These are phyloP conservation scores for Elaphomyces granulatus DNA, from an alignment of 495 filamentous ascomycete species.

Conservation along the genomic window DNA sequence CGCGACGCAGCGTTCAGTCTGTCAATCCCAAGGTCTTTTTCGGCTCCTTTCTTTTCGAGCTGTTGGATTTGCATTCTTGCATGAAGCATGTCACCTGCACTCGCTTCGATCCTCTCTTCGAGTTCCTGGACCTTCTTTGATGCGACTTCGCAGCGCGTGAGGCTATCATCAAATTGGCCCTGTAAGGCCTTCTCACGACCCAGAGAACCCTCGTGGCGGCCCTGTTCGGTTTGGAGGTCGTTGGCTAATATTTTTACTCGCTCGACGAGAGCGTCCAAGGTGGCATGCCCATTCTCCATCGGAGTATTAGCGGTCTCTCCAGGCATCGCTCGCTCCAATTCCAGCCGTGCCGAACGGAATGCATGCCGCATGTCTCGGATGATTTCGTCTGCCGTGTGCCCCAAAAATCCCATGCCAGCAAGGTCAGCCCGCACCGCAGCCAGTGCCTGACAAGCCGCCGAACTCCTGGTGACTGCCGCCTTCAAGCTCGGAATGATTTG, in stretches of 20 bases:
- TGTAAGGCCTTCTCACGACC: slow-evolving; percentile 25
- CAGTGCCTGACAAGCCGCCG: slow-evolving; percentile 24
- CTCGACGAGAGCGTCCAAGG: slow-evolving; percentile 21
- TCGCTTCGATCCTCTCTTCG: slow-evolving; percentile 43
- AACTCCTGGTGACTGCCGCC: slow-evolving; percentile 21
- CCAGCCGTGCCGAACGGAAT: slow-evolving; percentile 52
- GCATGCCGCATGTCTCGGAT: slow-evolving; percentile 34
- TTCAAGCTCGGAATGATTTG: slow-evolving; percentile 21
- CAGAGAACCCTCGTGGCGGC: slow-evolving; percentile 17
- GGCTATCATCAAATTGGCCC: slow-evolving; percentile 28
- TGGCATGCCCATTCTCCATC: slow-evolving; percentile 22
- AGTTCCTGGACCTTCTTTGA: slow-evolving; percentile 33
- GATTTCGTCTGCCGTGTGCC: slow-evolving; percentile 31
- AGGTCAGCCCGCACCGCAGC: slow-evolving; percentile 29
- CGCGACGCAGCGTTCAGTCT: slow-evolving; percentile 47
- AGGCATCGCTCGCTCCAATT: slow-evolving; percentile 51
- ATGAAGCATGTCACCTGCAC: slow-evolving; percentile 34
- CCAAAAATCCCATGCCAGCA: slow-evolving; percentile 39
- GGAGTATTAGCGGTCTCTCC: slow-evolving; percentile 41
- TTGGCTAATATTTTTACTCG: slow-evolving; percentile 25
- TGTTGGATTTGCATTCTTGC: slow-evolving; percentile 31
- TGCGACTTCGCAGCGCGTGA: slow-evolving; percentile 24
- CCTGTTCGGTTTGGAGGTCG: slow-evolving; percentile 20
- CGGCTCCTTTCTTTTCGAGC: slow-evolving; percentile 37
- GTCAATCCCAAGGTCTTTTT: slow-evolving; percentile 43